Conservation (phyloP, 2,329 filamentous ascomycete genomes). For the Geosmithia putterillii region DNA sequence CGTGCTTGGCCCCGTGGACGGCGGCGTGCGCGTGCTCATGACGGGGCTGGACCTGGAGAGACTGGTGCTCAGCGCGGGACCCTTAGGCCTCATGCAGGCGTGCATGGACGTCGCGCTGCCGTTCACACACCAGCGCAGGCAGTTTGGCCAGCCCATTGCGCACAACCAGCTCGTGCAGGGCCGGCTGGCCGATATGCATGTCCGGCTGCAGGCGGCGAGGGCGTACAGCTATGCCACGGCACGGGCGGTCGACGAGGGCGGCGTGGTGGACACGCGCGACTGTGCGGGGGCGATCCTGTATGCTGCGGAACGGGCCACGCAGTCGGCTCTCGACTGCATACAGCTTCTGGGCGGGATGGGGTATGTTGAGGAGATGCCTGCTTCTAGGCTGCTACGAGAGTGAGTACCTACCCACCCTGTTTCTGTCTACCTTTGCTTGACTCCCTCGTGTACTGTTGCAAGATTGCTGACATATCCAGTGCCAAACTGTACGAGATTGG, state of each 20-base stretch:
- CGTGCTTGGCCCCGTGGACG: conserved; percentile 67
- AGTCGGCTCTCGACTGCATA: conserved; percentile 76
- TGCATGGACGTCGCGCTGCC: conserved; percentile 76
- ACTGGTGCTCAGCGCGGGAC: conserved; percentile 80
- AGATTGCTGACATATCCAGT: conserved; percentile 18
- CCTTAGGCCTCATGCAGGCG: conserved; percentile 89
- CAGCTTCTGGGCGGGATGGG: conserved; percentile 92
- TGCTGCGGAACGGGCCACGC: conserved; percentile 80
- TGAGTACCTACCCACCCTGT: conserved; percentile 19
- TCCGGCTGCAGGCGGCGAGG: conserved; percentile 72
- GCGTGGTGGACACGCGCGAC: conserved; percentile 69
- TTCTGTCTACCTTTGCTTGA: too few species aligned
- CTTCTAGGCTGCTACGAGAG: conserved; percentile 69
- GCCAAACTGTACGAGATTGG: conserved; percentile 89
- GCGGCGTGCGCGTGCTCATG: conserved; percentile 86
- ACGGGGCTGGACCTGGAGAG: conserved; percentile 90
- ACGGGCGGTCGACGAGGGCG: conserved; percentile 63
- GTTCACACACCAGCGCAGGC: conserved; percentile 78
- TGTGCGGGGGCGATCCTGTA: conserved; percentile 92
- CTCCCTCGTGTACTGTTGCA: background rate
- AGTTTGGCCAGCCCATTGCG: conserved; percentile 78
- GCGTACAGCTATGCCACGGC: conserved; percentile 84
- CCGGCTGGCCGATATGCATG: conserved; percentile 95
- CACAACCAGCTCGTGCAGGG: conserved; percentile 91
- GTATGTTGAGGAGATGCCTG: conserved; percentile 90